Base-by-base conservation (phyloP, 2,329 filamentous ascomycete genomes). In the Corynespora cassiicola region DNA sequence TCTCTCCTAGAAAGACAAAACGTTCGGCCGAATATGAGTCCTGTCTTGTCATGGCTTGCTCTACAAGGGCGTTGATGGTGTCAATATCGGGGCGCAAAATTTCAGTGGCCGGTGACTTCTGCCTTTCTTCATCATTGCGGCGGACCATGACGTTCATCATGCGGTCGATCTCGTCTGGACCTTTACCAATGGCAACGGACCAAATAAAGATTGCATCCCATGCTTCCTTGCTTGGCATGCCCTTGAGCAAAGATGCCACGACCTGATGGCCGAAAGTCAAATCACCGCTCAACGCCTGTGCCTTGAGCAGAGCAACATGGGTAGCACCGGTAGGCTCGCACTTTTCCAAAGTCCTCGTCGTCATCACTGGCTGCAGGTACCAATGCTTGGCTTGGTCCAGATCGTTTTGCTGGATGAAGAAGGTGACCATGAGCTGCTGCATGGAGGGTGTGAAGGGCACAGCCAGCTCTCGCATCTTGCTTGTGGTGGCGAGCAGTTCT, bases 151-250 rank as follows among this genome's bases (percentile, higher is more conserved):
- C 75, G 27, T 80, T 74, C 42, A 94, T 80, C 81, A 91, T 90
- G 50, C 84, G 80, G 38, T 82, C 78, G 43, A 91, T 77, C 60
- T 89, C 84, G 64, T 89, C 82, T 1, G 87, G 80, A 2, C 83
- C 82, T 59, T 85, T 87, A 14, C 85, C 87, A 37, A 83, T 80
- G 6, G 86, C 78, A 9, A 87, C 84, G 19, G 88, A 85, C 83
- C 87, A 91, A 35, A 88, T 81, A 27, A 94, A 79, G 9, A 89
- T 74, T 9, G 85, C 77, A 58, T 94, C 86, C 83, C 87, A 90
- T 15, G 78, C 78, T 20, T 75, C 67, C 47, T 85, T 82, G 23
- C 50, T 44, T 1, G 53, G 60, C 27, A 50, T 52, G 16, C 41
- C 42, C 33, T 61, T 61, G 2, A 70, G 52, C 27, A 77, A 46